These are phyloP conservation scores for Chrysanthemum lavandulifolium DNA, from an alignment of 129 eudicot genomes.

Conservation along the genomic window DNA sequence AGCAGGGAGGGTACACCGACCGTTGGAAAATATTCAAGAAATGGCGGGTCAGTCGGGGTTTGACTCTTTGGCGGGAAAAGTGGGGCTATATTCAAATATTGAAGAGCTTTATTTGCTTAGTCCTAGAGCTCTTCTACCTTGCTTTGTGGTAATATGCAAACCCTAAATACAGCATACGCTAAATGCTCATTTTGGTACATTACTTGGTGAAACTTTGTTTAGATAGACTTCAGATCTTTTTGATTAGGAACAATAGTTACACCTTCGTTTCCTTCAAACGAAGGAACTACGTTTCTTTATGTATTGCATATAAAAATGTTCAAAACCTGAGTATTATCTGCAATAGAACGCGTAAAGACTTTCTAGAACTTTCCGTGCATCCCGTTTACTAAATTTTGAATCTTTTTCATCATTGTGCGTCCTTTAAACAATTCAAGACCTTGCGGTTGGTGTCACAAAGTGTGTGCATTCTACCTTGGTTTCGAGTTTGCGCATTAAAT, in stretches of 20 bases:
- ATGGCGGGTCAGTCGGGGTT: constrained; percentile 76
- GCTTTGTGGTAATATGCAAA: constrained; percentile 95
- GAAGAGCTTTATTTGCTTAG: constrained; percentile 89
- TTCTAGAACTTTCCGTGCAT: constrained; percentile 1
- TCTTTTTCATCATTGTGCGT: neutral
- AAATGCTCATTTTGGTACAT: constrained; percentile 8
- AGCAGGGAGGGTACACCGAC: constrained; percentile 93
- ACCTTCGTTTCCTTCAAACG: neutral
- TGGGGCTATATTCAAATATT: constrained; percentile 75
- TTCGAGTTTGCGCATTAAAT: constrained; percentile 4
- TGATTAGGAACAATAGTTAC: neutral
- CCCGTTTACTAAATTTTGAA: neutral
- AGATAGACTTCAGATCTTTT: constrained; percentile 11
- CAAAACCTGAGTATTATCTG: neutral
- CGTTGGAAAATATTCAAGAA: constrained; percentile 72
- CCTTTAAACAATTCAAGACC: constrained; percentile 6
- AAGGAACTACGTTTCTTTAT: neutral
- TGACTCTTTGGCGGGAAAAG: constrained; percentile 93
- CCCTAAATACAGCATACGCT: constrained; percentile 29
- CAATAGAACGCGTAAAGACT: neutral
- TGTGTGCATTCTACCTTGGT: neutral
- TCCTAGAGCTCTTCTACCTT: constrained; percentile 79
- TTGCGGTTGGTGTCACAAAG: neutral
- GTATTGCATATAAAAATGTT: neutral
- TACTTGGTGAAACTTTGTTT: constrained; percentile 1